Evolutionary conservation across 163 green algal genomes (phyloP).

Genomic region (Prototheca cutis): DNA sequence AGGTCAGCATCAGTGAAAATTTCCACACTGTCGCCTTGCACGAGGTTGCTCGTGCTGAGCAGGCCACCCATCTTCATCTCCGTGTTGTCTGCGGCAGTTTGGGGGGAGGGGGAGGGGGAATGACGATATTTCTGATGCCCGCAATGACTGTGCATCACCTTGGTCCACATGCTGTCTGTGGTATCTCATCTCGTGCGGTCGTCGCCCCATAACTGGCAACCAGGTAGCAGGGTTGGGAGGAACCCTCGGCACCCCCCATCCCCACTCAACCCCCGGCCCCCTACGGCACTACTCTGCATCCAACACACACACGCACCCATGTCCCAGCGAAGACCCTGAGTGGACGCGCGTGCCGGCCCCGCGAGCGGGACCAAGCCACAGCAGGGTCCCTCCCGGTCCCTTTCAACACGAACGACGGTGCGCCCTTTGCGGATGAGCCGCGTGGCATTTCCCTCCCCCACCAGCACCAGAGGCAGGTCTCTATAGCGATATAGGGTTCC

Average conservation of each 20-base stretch:
- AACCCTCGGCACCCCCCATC: background rate
- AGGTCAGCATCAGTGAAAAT: constrained; percentile 58
- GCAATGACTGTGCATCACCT: too few relatives aligned
- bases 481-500: constrained; percentile 59
- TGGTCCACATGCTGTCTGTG: too few relatives aligned
- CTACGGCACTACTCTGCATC: too few relatives aligned
- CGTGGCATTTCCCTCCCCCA: constrained; percentile 69
- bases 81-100: constrained; percentile 36
- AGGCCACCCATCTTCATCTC: constrained; percentile 62
- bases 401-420: constrained; percentile 20
- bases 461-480: constrained; percentile 63
- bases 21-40: constrained; percentile 43
- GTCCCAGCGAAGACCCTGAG: constrained; percentile 68
- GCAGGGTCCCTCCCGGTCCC: constrained; percentile 50
- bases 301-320: constrained; percentile 30
- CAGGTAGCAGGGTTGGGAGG: too few relatives aligned
- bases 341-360: constrained; percentile 39
- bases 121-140: too few relatives aligned
- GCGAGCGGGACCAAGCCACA: constrained; percentile 75
- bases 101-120: too few relatives aligned
- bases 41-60: constrained; percentile 74
- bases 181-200: too few relatives aligned
- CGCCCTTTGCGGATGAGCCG: constrained; percentile 51
- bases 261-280: background rate
- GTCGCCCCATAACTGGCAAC: too few relatives aligned